Evolutionary conservation across 2,329 filamentous ascomycete species (phyloP).

Genomic region (Macrophomina tecta): DNA sequence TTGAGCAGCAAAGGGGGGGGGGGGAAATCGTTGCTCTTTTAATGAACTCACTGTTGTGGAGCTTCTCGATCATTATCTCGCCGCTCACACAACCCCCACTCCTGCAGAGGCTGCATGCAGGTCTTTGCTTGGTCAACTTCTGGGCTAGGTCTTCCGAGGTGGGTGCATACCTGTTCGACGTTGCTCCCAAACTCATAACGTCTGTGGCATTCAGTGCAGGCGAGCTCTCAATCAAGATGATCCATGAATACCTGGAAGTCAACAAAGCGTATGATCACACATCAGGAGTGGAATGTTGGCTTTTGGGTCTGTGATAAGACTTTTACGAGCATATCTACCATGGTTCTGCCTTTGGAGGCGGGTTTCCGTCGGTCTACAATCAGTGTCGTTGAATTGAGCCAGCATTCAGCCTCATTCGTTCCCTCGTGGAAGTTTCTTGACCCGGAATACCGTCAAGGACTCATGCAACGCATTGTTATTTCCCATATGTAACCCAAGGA

Average conservation of each 20-base stretch:
- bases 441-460: slow-evolving; percentile 32
- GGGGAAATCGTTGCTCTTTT: slow-evolving; percentile 1
- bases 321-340: background rate
- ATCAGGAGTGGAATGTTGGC: background rate
- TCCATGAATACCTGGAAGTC: too few species aligned
- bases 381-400: slow-evolving; percentile 31
- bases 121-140: background rate
- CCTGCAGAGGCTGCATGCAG: slow-evolving; percentile 12
- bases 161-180: too few species aligned
- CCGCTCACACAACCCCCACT: slow-evolving; percentile 10
- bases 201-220: too few species aligned
- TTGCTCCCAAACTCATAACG: too few species aligned
- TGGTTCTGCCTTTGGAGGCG: slow-evolving; percentile 29
- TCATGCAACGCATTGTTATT: slow-evolving; percentile 11
- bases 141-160: too few species aligned
- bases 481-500: background rate
- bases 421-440: slow-evolving; percentile 33
- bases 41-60: background rate
- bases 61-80: slow-evolving; percentile 7
- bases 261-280: slow-evolving; percentile 10
- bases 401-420: slow-evolving; percentile 32
- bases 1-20: too few species aligned
- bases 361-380: slow-evolving; percentile 32
- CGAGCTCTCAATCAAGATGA: too few species aligned
- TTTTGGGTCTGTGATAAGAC: slow-evolving; percentile 15